Percentiles rank a stretch among this genome's conserved stretches.
Conservation (phyloP, 352 stramenopile genomes). For the Pythium sukuiense region DNA sequence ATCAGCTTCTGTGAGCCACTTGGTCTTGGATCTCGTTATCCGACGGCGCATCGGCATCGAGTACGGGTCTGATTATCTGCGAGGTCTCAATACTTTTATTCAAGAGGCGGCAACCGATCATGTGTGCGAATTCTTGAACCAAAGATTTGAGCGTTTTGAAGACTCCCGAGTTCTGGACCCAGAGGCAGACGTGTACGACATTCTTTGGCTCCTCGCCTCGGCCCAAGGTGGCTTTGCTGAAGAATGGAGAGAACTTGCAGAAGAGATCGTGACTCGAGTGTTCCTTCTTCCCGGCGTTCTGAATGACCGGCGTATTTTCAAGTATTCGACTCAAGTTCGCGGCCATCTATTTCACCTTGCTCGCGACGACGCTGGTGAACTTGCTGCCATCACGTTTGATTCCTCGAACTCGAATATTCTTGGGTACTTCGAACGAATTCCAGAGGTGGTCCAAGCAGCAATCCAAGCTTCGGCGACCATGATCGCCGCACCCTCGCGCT, state of each 20-base stretch:
- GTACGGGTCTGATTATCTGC: conserved; percentile 19
- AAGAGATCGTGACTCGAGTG: conserved; percentile 3
- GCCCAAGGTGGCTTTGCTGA: not conserved
- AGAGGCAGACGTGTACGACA: conserved; percentile 21
- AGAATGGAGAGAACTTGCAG: conserved; percentile 14
- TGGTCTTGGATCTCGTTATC: conserved; percentile 13
- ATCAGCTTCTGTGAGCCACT: conserved; percentile 5
- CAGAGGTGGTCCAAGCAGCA: not conserved
- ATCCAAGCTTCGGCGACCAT: not conserved
- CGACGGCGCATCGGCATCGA: conserved; percentile 12
- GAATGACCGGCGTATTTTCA: conserved; percentile 13
- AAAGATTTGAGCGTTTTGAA: conserved; percentile 20
- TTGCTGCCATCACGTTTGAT: not conserved
- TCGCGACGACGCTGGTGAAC: not conserved
- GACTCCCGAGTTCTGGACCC: not conserved
- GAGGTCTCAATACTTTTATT: conserved; percentile 3
- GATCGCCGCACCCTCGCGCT: not conserved
- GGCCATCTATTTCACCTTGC: conserved; percentile 7
- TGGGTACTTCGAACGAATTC: conserved; percentile 6
- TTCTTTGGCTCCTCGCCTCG: conserved; percentile 22
- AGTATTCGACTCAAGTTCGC: conserved; percentile 11
- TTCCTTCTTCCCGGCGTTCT: conserved; percentile 13
- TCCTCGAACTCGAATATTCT: not conserved
- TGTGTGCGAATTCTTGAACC: conserved; percentile 15
- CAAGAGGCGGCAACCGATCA: not conserved